Base-by-base conservation (phyloP, 192 early-diverging fungal species). In the Dissophora ornata region DNA sequence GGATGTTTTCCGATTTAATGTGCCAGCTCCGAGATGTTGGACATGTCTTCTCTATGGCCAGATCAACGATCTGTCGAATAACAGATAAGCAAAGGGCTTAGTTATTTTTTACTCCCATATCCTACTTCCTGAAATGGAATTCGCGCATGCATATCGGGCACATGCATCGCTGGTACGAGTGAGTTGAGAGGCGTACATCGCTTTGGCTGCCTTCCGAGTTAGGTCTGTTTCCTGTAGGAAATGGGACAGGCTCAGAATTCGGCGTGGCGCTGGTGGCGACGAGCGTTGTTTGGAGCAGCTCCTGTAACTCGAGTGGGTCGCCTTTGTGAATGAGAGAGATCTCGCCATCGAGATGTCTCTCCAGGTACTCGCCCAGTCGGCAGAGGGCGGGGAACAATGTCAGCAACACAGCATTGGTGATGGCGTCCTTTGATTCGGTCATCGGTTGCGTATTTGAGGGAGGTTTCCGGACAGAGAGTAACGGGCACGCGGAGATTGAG, bases 331-430 rank as follows among this genome's bases (percentile, higher is more conserved):
- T 12, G 21, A 67, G 19, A 13, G 21, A 33, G 18, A 50, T 10
- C 0, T 16, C 13, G 3, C 24, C 34, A 16, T 56, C 33, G 5
- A 77, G 45, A 21, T 62, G 36, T 0, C 3, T 5, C 8, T 45
- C 33, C 22, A 77, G 41, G 52, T 62, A 77, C 9, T 67, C 64
- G 7, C 42, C 28, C 15, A 77, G 47, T 42, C 58, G 57, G 4
- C 44, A 52, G 2, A 77, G 33, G 3, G 16, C 19, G 9, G 73
- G 73, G 26, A 67, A 67, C 10, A 67, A 28, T 13, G 64, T 65
- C 21, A 67, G 47, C 7, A 77, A 38, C 28, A 77, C 59, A 1
- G 65, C 73, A 57, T 77, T 77, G 32, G 58, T 45, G 46, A 77
- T 67, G 51, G 51, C 30, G 12, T 26, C 26, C 30, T 11, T 7